Evolutionary conservation across 73 alveolate species (phyloP), one percentile per base, ranked within the genome.

Genomic region (Urostyla sp.): DNA sequence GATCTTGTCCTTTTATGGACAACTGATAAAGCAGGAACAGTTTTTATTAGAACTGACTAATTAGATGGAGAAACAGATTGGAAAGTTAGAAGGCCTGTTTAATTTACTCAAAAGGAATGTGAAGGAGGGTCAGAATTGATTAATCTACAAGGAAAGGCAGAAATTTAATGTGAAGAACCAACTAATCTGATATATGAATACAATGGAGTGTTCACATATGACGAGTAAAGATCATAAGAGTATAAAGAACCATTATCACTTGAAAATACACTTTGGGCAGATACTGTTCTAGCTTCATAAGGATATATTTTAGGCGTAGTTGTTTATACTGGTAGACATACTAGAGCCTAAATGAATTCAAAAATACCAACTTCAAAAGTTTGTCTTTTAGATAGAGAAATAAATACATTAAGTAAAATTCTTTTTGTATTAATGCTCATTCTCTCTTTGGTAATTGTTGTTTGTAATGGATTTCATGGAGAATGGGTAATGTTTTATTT

Each of bases 21-120:
- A 3, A 84, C 94, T 34, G 98, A 88, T 48, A 88, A 87, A 61
- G 67, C 87, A 28, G 95, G 94, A 45, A 91, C 92, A 20, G 93
- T 89, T 15, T 93, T 91, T 74, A 81, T 93, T 8, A 87, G 96
- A 55, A 93, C 97, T 4, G 98, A 93, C 84, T 74, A 94, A 78
- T 57, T 94, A 30, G 98, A 94, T 83, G 98, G 98, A 6, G 98
- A 94, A 77, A 94, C 98, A 23, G 98, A 94, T 72, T 92, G 98
- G 98, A 94, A 94, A 59, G 81, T 94, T 13, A 92, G 98, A 61
- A 92, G 88, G 72, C 90, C 98, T 31, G 81, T 91, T 13, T 79
- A 88, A 37, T 55, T 58, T 27, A 94, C 98, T 8, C 93, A 96
- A 74, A 51, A 30, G 4, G 15, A n/a, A n/a, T 30, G 50, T 21